Evolutionary conservation across 2,329 filamentous ascomycete species (phyloP), one percentile per base, ranked within the genome.

Genomic region (Ciborinia camelliae): DNA sequence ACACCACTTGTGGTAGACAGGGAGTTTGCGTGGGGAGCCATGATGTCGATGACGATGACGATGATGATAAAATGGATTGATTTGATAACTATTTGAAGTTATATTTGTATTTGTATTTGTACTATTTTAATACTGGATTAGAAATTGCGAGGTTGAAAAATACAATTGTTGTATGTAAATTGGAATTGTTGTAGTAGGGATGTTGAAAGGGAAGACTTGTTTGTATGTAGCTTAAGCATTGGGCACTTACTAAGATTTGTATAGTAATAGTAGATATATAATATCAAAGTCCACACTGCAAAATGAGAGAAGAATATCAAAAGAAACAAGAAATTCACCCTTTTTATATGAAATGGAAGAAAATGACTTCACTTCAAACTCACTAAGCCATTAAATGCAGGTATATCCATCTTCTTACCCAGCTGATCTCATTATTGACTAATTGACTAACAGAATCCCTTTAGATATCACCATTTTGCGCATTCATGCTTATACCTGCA

Each of bases 1-100:
- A 73, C 66, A 63, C 72, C 67, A 28, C n/a, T 63, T 12, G 35
- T 23, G 48, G 41, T 57, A 4, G 30, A 43, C 10, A 20, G 52
- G 30, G 39, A 76, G 73, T 84, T 78, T 73, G 84, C 83, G 80
- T 86, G 84, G 70, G 85, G 84, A 71, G 85, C 82, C 85, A 88
- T 87, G 60, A 28, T 53, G 35, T 51, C 26, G 23, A 23, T n/a
- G n/a, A n/a, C n/a, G n/a, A n/a, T n/a, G n/a, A n/a, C n/a, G n/a
- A n/a, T n/a, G n/a, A n/a, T n/a, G n/a, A n/a, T n/a, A n/a, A n/a
- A 60, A 26, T 30, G 55, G 26, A 64, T 39, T 30, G 45, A 35
- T 43, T 15, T 48, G n/a, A 20, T 30, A 35, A 26, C 20, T 8
- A 18, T 23, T n/a, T 26, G 28, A 10, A 15, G 39, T 26, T 45